Conservation (phyloP, 345 rosid species). For the Aegle marmelos region DNA sequence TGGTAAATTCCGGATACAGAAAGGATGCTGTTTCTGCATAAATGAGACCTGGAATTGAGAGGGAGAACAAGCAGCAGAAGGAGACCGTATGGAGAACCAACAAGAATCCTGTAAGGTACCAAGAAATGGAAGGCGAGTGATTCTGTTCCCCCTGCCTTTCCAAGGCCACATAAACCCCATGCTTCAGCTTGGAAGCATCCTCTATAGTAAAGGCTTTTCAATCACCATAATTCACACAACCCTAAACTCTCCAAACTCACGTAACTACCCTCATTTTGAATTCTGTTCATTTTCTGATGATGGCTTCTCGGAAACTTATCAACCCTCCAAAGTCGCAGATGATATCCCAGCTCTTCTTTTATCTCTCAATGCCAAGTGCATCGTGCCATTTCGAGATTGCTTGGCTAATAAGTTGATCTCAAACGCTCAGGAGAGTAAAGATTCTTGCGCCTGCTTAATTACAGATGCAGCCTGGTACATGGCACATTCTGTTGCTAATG, state of each 20-base stretch:
- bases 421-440: slow-evolving; percentile 17
- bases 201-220: slow-evolving; percentile 54
- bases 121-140: slow-evolving; percentile 22
- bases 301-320: slow-evolving; percentile 12
- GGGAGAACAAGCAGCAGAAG: neutral
- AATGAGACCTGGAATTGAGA: no score
- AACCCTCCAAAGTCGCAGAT: slow-evolving; percentile 14
- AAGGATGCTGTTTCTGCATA: no score
- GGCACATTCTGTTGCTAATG: slow-evolving; percentile 32
- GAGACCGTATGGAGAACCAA: slow-evolving; percentile 12
- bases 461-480: slow-evolving; percentile 43
- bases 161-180: slow-evolving; percentile 63
- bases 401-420: slow-evolving; percentile 33
- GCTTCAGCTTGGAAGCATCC: slow-evolving; percentile 57
- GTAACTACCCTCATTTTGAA: slow-evolving; percentile 44
- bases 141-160: slow-evolving; percentile 60
- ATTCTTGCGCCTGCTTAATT: slow-evolving; percentile 39
- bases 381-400: slow-evolving; percentile 32
- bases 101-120: slow-evolving; percentile 13
- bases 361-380: slow-evolving; percentile 33
- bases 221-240: slow-evolving; percentile 47
- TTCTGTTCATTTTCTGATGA: slow-evolving; percentile 39
- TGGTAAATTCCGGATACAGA: no score
- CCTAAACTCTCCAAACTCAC: slow-evolving; percentile 47
- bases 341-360: slow-evolving; percentile 22